phyloP scores from a whole-genome alignment of 495 filamentous ascomycete species.

The Friedmanniomyces simplex region DNA sequence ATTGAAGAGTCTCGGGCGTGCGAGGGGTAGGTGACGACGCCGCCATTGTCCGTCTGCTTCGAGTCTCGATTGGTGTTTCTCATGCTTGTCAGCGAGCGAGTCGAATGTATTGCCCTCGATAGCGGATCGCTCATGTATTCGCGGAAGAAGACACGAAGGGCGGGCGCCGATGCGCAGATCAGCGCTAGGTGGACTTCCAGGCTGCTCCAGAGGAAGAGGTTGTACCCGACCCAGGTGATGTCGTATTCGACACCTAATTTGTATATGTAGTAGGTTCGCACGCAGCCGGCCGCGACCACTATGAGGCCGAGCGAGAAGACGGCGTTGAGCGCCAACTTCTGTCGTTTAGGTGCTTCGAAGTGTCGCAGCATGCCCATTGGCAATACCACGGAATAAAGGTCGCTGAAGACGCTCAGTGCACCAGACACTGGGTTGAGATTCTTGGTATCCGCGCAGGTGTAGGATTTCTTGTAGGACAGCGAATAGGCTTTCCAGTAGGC shows the following conservation, averaged over 20 bases:
- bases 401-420: conserved; percentile 14
- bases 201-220: conserved; percentile 7
- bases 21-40: neutral
- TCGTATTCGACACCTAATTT: neutral
- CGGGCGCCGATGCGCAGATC: conserved; percentile 27
- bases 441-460: conserved; percentile 18
- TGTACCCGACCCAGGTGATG: conserved; percentile 8
- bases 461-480: conserved; percentile 5
- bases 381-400: conserved; percentile 26
- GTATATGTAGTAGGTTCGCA: conserved; percentile 16
- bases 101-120: neutral
- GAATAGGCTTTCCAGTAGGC: conserved; percentile 24
- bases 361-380: conserved; percentile 21
- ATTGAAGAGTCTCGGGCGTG: neutral
- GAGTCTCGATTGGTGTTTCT: conserved; percentile 1
- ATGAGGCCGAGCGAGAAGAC: conserved; percentile 12
- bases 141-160: conserved; percentile 27
- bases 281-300: conserved; percentile 9
- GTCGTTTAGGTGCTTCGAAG: conserved; percentile 3
- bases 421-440: conserved; percentile 19
- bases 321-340: conserved; percentile 10
- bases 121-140: conserved; percentile 19
- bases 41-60: neutral
- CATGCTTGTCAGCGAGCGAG: neutral
- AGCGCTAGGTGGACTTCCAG: conserved; percentile 28